These are phyloP conservation scores for Penicillium sp. DNA, from an alignment of 2,329 filamentous ascomycete species.

Conservation along the genomic window DNA sequence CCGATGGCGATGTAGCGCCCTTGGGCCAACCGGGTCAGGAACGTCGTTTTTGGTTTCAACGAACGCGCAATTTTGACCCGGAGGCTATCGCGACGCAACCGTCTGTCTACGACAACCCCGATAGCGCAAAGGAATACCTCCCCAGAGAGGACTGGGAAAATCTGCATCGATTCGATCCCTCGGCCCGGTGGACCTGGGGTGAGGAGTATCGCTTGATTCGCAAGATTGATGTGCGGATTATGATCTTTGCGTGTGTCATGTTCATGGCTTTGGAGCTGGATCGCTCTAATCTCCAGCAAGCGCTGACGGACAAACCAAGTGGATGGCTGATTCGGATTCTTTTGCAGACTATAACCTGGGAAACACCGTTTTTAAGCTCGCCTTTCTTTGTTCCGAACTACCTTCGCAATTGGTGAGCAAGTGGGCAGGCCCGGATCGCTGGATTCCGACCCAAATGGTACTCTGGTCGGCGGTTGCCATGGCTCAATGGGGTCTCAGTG, in stretches of 20 bases:
- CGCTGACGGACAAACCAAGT: conserved; percentile 53
- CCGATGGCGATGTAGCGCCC: neutral
- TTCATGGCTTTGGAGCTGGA: conserved; percentile 61
- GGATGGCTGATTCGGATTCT: neutral
- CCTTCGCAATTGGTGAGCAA: conserved; percentile 58
- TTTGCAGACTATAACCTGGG: conserved; percentile 51
- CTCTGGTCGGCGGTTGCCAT: conserved; percentile 51
- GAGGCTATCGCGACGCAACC: conserved; percentile 41
- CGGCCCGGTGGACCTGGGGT: conserved; percentile 1
- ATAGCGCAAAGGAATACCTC: conserved; percentile 13
- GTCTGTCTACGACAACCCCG: conserved; percentile 48
- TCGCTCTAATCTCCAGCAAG: conserved; percentile 57
- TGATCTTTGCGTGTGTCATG: conserved; percentile 48
- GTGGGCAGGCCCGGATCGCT: conserved; percentile 53
- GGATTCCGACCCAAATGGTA: conserved; percentile 55
- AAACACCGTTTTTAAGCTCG: conserved; percentile 55
- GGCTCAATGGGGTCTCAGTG: conserved; percentile 46
- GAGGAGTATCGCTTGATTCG: conserved; percentile 4
- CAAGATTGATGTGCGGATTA: conserved; percentile 24
- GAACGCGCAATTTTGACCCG: conserved; percentile 23
- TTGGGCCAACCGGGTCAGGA: conserved; percentile 10
- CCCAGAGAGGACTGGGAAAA: conserved; percentile 38
- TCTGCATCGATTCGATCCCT: conserved; percentile 15
- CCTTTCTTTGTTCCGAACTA: conserved; percentile 54
- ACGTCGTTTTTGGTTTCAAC: conserved; percentile 32